Conservation (phyloP, 495 filamentous ascomycete genomes). For the Ascodesmis nigricans region DNA sequence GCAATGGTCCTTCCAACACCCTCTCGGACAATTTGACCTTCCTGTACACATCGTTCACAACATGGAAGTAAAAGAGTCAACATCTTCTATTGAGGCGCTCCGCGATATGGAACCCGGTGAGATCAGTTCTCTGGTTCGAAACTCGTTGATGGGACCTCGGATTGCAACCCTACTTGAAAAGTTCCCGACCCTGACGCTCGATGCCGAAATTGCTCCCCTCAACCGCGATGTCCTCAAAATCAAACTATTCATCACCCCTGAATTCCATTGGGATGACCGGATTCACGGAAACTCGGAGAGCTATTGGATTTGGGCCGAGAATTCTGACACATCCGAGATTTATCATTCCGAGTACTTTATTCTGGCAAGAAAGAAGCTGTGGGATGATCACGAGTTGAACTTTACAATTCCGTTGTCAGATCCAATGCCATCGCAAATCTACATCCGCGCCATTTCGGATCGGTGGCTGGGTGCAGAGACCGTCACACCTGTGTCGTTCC, state of each 20-base stretch:
- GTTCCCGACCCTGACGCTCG: slow-evolving; percentile 77
- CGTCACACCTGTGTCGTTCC: slow-evolving; percentile 83
- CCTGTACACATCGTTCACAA: slow-evolving; percentile 63
- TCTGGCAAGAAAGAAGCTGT: slow-evolving; percentile 62
- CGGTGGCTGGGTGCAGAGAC: slow-evolving; percentile 96
- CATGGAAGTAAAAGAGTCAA: slow-evolving; percentile 51
- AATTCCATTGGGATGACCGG: slow-evolving; percentile 92
- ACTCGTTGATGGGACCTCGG: slow-evolving; percentile 58
- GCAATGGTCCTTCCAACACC: slow-evolving; percentile 85
- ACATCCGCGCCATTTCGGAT: slow-evolving; percentile 82
- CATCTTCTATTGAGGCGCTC: slow-evolving; percentile 55
- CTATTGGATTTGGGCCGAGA: slow-evolving; percentile 98
- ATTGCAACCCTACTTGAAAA: slow-evolving; percentile 65
- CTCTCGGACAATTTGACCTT: slow-evolving; percentile 83
- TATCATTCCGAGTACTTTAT: slow-evolving; percentile 98
- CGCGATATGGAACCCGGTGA: slow-evolving; percentile 81
- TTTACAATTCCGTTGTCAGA: slow-evolving; percentile 93
- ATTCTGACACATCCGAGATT: slow-evolving; percentile 91
- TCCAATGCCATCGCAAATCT: slow-evolving; percentile 82
- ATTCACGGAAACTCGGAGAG: slow-evolving; percentile 85
- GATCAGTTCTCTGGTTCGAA: slow-evolving; percentile 80
- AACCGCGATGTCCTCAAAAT: slow-evolving; percentile 87
- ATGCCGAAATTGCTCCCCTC: slow-evolving; percentile 82
- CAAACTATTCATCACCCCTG: slow-evolving; percentile 59
- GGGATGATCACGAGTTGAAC: slow-evolving; percentile 88